Evolutionary conservation across 176 grass and related monocot species (phyloP).

Genomic region (Carex scoparia): DNA sequence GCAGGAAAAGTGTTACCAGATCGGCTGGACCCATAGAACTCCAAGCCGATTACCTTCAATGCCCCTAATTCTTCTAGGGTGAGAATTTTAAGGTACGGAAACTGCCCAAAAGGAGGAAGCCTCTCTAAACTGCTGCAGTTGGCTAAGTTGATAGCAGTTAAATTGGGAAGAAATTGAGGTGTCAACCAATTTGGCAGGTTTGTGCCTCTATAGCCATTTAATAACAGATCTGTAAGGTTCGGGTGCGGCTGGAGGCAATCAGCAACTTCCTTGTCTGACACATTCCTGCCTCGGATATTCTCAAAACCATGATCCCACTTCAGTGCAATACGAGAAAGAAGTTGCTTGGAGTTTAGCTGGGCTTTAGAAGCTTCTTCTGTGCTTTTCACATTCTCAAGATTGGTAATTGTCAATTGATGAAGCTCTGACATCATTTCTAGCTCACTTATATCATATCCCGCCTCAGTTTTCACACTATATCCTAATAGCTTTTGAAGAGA

Average conservation of each 20-base stretch:
- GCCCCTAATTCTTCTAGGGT: not conserved
- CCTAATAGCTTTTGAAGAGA: constrained; percentile 23
- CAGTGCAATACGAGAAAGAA: not conserved
- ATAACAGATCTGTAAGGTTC: not conserved
- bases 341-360: constrained; percentile 2
- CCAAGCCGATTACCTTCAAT: not conserved
- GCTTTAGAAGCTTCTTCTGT: constrained; percentile 22
- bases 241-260: constrained; percentile 24
- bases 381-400: constrained; percentile 29
- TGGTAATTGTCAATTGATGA: not conserved
- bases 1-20: not conserved
- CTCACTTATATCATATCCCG: constrained; percentile 27
- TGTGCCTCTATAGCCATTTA: constrained; percentile 7
- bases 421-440: constrained; percentile 32
- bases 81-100: constrained; percentile 6
- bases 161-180: constrained; percentile 12
- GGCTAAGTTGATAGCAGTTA: not conserved
- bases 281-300: not conserved
- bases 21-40: not conserved
- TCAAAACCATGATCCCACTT: constrained; percentile 10
- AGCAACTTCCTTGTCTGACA: constrained; percentile 4
- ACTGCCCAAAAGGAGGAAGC: constrained; percentile 18
- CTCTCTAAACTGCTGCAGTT: not conserved
- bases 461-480: not conserved
- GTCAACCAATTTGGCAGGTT: constrained; percentile 17